Evolutionary conservation across 106 monocot genomes (phyloP).

Genomic region (Dioscorea dumetorum): DNA sequence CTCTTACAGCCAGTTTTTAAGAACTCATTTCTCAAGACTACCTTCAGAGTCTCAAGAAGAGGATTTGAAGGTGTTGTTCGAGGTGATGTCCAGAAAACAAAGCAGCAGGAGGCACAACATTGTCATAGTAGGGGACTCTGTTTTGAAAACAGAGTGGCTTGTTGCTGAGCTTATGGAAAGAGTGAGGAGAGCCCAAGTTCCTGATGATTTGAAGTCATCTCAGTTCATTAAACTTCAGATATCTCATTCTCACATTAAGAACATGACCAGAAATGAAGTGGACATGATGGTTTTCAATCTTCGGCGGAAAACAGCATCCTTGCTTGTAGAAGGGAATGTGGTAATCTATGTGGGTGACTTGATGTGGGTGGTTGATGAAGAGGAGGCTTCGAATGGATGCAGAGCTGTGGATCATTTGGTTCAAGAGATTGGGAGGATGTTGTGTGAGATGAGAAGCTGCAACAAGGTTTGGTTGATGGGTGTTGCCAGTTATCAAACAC

Average conservation of each 20-base stretch:
- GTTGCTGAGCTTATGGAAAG: conserved; percentile 49
- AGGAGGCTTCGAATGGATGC: conserved; percentile 15
- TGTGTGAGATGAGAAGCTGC: conserved; percentile 31
- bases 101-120: conserved; percentile 30
- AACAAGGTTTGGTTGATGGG: conserved; percentile 69
- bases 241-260: conserved; percentile 41
- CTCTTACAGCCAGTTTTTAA: not conserved
- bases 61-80: conserved; percentile 53
- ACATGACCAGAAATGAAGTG: conserved; percentile 56
- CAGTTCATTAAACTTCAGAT: conserved; percentile 59
- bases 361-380: conserved; percentile 61
- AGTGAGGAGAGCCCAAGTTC: conserved; percentile 64
- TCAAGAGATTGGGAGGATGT: conserved; percentile 51
- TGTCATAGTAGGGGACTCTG: conserved; percentile 81
- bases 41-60: conserved; percentile 20
- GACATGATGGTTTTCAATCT: conserved; percentile 59
- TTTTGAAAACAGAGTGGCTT: conserved; percentile 42
- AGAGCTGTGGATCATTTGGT: conserved; percentile 45
- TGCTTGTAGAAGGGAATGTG: conserved; percentile 12
- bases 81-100: conserved; percentile 48
- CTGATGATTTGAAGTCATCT: conserved; percentile 56
- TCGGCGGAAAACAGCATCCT: conserved; percentile 34
- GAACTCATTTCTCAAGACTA: conserved; percentile 23
- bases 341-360: conserved; percentile 75
- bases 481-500: conserved; percentile 66